Percentiles rank a stretch among this genome's conserved stretches.
Conservation (phyloP, 2,329 filamentous ascomycete species). For the Metarhizium anisopliae region DNA sequence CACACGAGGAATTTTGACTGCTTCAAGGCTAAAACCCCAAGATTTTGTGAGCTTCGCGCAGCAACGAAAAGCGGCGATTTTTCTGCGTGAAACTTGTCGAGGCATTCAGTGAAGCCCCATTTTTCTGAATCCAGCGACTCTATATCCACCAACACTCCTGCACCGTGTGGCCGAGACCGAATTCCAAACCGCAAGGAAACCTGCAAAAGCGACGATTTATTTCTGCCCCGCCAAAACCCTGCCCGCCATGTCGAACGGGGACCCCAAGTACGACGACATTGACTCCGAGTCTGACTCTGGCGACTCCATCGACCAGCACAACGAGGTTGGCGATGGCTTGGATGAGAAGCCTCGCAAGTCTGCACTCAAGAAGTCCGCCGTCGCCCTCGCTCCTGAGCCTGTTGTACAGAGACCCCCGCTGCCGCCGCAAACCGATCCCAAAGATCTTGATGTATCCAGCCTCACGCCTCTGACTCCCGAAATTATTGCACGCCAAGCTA, state of each 20-base stretch:
- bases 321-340: slow-evolving; percentile 47
- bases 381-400: slow-evolving; percentile 41
- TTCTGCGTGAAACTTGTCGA: neutral
- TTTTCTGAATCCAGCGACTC: neutral
- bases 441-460: slow-evolving; percentile 71
- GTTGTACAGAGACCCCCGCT: slow-evolving; percentile 44
- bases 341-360: slow-evolving; percentile 69
- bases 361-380: slow-evolving; percentile 66
- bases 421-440: slow-evolving; percentile 88
- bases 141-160: neutral
- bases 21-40: slow-evolving; percentile 24
- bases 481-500: slow-evolving; percentile 95
- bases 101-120: neutral
- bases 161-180: neutral
- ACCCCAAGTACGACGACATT: slow-evolving; percentile 61
- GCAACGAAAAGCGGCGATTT: slow-evolving; percentile 1
- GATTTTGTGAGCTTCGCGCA: slow-evolving; percentile 7
- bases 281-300: slow-evolving; percentile 61
- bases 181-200: neutral
- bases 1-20: slow-evolving; percentile 35
- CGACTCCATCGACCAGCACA: slow-evolving; percentile 51
- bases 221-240: slow-evolving; percentile 19
- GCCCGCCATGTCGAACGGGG: slow-evolving; percentile 45
- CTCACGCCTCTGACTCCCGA: slow-evolving; percentile 85
- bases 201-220: neutral